phyloP scores from a whole-genome alignment of 805 yeast genomes.

The Sungouiozyma intestinalis region DNA sequence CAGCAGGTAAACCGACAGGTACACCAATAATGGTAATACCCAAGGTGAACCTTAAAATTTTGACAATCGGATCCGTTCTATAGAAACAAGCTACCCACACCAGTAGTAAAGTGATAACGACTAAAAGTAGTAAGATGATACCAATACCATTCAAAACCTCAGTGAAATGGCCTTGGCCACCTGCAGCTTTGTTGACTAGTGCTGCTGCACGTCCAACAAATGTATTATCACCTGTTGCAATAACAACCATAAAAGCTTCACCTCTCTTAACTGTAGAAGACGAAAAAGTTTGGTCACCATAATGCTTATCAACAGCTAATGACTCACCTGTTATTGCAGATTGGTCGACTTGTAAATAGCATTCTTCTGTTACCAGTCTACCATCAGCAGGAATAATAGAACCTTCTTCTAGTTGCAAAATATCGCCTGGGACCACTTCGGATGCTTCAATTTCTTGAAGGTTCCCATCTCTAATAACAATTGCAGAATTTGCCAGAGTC shows the following conservation, averaged over 20 bases:
- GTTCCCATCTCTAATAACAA: constrained; percentile 74
- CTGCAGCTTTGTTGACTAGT: constrained; percentile 86
- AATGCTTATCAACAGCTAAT: constrained; percentile 83
- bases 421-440: constrained; percentile 93
- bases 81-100: constrained; percentile 94
- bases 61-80: constrained; percentile 78
- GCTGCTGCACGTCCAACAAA: constrained; percentile 98
- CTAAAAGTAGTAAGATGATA: constrained; percentile 80
- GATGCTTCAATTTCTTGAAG: constrained; percentile 66
- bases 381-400: constrained; percentile 90
- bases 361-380: constrained; percentile 74
- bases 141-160: constrained; percentile 97
- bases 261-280: constrained; percentile 95
- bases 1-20: constrained; percentile 98
- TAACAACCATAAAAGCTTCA: constrained; percentile 87
- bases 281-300: constrained; percentile 79
- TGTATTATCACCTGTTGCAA: constrained; percentile 92
- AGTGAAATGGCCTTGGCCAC: constrained; percentile 92
- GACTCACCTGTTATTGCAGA: constrained; percentile 98
- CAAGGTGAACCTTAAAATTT: constrained; percentile 81
- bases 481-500: constrained; percentile 85
- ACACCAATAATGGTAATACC: constrained; percentile 97
- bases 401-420: constrained; percentile 87
- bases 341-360: constrained; percentile 86
- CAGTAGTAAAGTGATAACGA: constrained; percentile 72